Evolutionary conservation across 371 early-diverging fungal genomes (phyloP).

Genomic region (Mortierella sp.): DNA sequence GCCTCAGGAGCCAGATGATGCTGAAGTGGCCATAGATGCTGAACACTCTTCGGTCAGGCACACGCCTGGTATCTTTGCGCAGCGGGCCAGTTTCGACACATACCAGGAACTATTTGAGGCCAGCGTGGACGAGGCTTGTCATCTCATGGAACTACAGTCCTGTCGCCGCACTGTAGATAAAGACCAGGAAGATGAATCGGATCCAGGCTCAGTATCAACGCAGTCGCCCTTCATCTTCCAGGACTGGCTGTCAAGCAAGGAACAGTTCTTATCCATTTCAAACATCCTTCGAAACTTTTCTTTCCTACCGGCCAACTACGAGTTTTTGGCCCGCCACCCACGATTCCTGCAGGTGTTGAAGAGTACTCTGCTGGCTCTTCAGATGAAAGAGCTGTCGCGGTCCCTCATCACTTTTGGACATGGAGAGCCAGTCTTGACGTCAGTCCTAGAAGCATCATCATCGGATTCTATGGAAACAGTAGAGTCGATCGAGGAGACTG

Average conservation of each 20-base stretch:
- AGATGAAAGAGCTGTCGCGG: constrained; percentile 19
- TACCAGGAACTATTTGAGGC: constrained; percentile 66
- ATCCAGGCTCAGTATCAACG: constrained; percentile 3
- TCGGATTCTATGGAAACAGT: not conserved
- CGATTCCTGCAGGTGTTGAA: constrained; percentile 63
- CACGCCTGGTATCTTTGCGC: constrained; percentile 14
- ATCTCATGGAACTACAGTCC: constrained; percentile 36
- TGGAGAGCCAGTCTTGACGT: not conserved
- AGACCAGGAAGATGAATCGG: constrained; percentile 2
- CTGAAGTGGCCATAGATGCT: not conserved
- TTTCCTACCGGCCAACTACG: constrained; percentile 70
- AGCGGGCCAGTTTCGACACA: constrained; percentile 29
- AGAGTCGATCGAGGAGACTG: not conserved
- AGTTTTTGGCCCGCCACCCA: constrained; percentile 64
- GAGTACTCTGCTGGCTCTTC: constrained; percentile 24
- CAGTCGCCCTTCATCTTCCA: not conserved
- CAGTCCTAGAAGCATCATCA: not conserved
- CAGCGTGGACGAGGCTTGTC: constrained; percentile 53
- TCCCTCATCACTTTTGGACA: not conserved
- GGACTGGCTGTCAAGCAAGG: constrained; percentile 39
- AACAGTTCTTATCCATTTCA: constrained; percentile 51
- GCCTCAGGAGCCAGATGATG: not conserved
- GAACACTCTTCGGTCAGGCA: not conserved
- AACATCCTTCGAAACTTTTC: constrained; percentile 74
- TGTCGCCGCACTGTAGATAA: not conserved